phyloP scores from a whole-genome alignment of 2,329 filamentous ascomycete species.

The Microsporum audouinii region DNA sequence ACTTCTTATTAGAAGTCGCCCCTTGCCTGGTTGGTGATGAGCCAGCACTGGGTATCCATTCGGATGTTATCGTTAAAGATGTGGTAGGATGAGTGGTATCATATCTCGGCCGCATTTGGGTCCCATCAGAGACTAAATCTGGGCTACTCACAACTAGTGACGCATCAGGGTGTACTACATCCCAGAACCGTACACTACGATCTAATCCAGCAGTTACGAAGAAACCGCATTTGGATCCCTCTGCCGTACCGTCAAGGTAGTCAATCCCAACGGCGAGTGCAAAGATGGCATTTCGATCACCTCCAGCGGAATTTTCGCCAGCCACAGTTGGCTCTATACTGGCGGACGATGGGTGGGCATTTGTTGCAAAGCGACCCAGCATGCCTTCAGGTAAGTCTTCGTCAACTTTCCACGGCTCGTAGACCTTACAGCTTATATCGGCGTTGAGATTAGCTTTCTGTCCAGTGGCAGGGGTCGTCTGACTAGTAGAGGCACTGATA shows the following conservation, averaged over 20 bases:
- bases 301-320: slow-evolving; percentile 6
- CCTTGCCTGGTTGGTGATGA: slow-evolving; percentile 16
- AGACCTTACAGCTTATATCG: slow-evolving; percentile 42
- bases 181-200: slow-evolving; percentile 89
- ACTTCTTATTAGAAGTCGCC: slow-evolving; percentile 22
- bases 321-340: slow-evolving; percentile 52
- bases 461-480: slow-evolving; percentile 16
- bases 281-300: slow-evolving; percentile 47
- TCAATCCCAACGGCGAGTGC: slow-evolving; percentile 64
- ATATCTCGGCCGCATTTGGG: slow-evolving; percentile 54
- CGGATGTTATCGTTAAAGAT: slow-evolving; percentile 54
- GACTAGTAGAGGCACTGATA: slow-evolving; percentile 24
- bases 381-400: slow-evolving; percentile 80
- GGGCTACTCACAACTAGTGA: slow-evolving; percentile 73
- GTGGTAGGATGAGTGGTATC: slow-evolving; percentile 51
- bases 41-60: slow-evolving; percentile 42
- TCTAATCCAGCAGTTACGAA: slow-evolving; percentile 81
- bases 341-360: slow-evolving; percentile 25
- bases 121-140: slow-evolving; percentile 49
- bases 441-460: slow-evolving; percentile 15
- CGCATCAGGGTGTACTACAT: slow-evolving; percentile 63
- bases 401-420: slow-evolving; percentile 80
- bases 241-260: slow-evolving; percentile 51
- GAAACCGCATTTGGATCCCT: slow-evolving; percentile 59
- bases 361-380: slow-evolving; percentile 66